Evolutionary conservation across 192 early-diverging fungal species (phyloP).

Genomic region (Coemansia sp.): DNA sequence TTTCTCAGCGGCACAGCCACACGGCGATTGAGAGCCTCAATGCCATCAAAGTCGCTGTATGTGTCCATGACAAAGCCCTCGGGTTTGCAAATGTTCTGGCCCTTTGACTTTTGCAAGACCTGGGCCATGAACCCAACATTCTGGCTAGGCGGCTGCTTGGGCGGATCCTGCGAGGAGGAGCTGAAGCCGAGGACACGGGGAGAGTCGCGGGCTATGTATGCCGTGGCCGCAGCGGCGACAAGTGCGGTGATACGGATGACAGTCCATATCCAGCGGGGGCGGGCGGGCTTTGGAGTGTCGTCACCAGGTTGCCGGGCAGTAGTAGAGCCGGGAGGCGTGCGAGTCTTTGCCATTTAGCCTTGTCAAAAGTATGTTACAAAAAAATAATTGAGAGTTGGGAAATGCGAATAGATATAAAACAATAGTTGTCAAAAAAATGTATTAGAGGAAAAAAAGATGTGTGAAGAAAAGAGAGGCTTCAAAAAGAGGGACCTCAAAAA

Average conservation of each 20-base stretch:
- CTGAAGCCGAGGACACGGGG: slow-evolving; percentile 39
- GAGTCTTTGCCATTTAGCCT: slow-evolving; percentile 36
- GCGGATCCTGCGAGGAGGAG: slow-evolving; percentile 5
- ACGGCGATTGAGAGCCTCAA: slow-evolving; percentile 75
- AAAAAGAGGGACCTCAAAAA: not conserved
- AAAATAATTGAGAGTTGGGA: not conserved
- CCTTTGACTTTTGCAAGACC: slow-evolving; percentile 55
- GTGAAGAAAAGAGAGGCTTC: not conserved
- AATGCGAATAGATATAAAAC: not conserved
- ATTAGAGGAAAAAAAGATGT: not conserved
- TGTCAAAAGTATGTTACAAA: not conserved
- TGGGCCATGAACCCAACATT: slow-evolving; percentile 57
- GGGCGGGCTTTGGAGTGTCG: not conserved
- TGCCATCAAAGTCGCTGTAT: slow-evolving; percentile 68
- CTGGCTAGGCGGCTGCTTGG: slow-evolving; percentile 31
- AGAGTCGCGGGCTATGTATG: slow-evolving; percentile 50
- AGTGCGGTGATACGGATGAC: slow-evolving; percentile 35
- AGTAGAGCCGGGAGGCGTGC: slow-evolving; percentile 19
- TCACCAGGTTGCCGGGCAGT: not conserved
- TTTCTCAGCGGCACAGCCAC: slow-evolving; percentile 67
- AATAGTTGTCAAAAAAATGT: not conserved
- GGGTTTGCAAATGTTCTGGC: slow-evolving; percentile 61
- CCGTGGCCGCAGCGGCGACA: slow-evolving; percentile 36
- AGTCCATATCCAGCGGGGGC: slow-evolving; percentile 35
- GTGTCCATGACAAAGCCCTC: slow-evolving; percentile 50